phyloP scores from a whole-genome alignment of 495 filamentous ascomycete species.

The Neurospora sp. region DNA sequence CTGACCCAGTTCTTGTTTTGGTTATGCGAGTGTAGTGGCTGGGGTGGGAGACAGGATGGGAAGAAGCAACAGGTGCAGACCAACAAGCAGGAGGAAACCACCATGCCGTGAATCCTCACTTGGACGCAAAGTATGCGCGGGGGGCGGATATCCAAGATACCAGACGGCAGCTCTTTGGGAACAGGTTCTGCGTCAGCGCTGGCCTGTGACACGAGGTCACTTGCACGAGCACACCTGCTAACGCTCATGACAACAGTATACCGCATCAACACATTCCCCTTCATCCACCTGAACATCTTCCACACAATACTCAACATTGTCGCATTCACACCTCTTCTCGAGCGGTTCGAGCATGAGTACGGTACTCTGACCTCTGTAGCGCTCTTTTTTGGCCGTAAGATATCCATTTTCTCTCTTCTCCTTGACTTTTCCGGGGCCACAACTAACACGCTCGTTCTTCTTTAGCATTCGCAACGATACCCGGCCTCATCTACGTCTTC shows the following conservation, averaged over 20 bases:
- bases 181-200: neutral
- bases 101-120: neutral
- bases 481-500: slow-evolving; percentile 59
- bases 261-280: slow-evolving; percentile 82
- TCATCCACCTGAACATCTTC: slow-evolving; percentile 73
- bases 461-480: slow-evolving; percentile 68
- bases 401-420: neutral
- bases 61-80: neutral
- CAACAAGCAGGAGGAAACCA: neutral
- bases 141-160: neutral
- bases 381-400: slow-evolving; percentile 81
- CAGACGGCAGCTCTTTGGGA: neutral
- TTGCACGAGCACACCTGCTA: neutral
- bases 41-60: neutral
- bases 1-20: neutral
- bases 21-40: neutral
- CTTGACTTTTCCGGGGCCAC: neutral
- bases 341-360: slow-evolving; percentile 88
- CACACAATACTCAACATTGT: slow-evolving; percentile 72
- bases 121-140: neutral
- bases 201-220: neutral
- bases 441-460: slow-evolving; percentile 6
- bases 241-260: slow-evolving; percentile 52
- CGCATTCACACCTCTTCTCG: slow-evolving; percentile 71
- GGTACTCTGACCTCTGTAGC: slow-evolving; percentile 77